These are phyloP conservation scores for Deinandra increscens DNA, from an alignment of 129 eudicot species.

Conservation along the genomic window DNA sequence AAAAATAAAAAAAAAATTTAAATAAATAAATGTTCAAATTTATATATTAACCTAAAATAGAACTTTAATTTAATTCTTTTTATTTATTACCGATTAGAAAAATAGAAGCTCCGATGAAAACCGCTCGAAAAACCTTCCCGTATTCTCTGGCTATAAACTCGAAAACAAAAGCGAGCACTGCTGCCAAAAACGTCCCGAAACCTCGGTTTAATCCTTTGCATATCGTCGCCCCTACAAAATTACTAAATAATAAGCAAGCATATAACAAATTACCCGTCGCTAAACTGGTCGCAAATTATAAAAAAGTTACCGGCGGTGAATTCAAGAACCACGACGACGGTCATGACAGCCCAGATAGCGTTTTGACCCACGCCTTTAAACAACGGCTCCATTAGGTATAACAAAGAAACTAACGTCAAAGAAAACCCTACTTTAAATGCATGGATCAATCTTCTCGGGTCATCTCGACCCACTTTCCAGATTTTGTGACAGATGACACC, in stretches of 20 bases:
- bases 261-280: not conserved
- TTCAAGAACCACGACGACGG: conserved; percentile 95
- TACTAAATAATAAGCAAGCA: not conserved
- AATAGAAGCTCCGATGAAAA: conserved; percentile 68
- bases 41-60: not conserved
- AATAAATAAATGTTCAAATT: not conserved
- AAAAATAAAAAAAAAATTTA: too few relatives aligned
- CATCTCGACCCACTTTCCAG: conserved; percentile 73
- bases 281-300: too few relatives aligned
- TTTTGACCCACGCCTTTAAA: conserved; percentile 65
- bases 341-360: conserved; percentile 98
- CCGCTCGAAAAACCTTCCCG: conserved; percentile 52
- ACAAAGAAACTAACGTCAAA: conserved; percentile 70
- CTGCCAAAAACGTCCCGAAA: conserved; percentile 81
- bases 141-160: conserved; percentile 65
- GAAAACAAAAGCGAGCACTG: conserved; percentile 63
- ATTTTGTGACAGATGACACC: conserved; percentile 34
- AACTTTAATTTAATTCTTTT: not conserved
- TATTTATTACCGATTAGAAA: conserved; percentile 66
- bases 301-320: conserved; percentile 76
- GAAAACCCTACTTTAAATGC: conserved; percentile 80
- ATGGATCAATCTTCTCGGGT: conserved; percentile 79
- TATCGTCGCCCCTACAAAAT: conserved; percentile 74
- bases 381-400: conserved; percentile 73
- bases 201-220: conserved; percentile 97